Evolutionary conservation across 371 early-diverging fungal genomes (phyloP), one percentile per base, ranked within the genome.

Genomic region (Mucor racemosus): DNA sequence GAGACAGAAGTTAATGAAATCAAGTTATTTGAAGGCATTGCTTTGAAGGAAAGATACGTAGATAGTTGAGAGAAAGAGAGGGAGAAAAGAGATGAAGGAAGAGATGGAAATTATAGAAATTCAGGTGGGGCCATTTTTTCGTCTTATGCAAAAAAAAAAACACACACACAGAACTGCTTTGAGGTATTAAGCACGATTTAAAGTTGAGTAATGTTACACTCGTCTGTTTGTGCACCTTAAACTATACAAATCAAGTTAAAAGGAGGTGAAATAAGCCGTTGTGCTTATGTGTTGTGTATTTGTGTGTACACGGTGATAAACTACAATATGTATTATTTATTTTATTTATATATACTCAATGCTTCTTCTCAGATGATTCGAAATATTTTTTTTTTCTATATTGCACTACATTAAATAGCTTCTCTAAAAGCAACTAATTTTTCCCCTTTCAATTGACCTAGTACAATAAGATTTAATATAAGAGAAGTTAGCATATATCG

Each of bases 371-470:
- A 62, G 50, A 62, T 62, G 62, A 62, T 53, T 44, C 59, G 14
- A 58, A 31, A 59, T 42, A 7, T 55, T 55, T 60, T 41, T 35
- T 35, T 48, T 21, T 58, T 62, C 62, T 53, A 53, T 40, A 62
- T 62, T 53, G 63, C 35, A 41, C 31, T 50, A 48, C 36, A 33
- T 66, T 69, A 66, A 50, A 77, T 78, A 46, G 79, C 77, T 50
- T 82, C 79, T 71, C 82, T 74, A 67, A 82, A 82, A 15, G 79
- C 64, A 21, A 82, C 82, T 33, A 82, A 63, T 39, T 82, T 82
- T 54, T 82, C 82, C 36, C 82, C 82, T 68, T 82, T 82, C 53
- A 82, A 65, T 76, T 79, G 79, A 66, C 74, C 82, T 81, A 67
- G 34, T 50, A 39, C 34, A 26, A 42, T 42, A 26, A 31, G 26